phyloP scores from a whole-genome alignment of 352 stramenopile species.

The Pythium aristosporum region DNA sequence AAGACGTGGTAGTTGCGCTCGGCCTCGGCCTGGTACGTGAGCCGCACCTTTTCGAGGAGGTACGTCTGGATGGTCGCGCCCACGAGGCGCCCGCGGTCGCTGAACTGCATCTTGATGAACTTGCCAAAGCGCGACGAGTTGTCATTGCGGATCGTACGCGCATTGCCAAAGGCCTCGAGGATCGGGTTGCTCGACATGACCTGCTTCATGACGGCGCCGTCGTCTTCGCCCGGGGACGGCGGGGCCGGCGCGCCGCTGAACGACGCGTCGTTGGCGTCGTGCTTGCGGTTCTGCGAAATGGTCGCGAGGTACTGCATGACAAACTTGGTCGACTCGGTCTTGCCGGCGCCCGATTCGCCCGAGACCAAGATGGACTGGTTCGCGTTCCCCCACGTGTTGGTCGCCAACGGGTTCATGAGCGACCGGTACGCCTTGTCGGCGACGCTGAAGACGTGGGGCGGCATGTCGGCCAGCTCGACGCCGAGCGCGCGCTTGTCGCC shows the following conservation, averaged over 20 bases:
- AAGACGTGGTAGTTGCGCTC: slow-evolving; percentile 98
- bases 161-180: slow-evolving; percentile 99
- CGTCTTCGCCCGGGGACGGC: slow-evolving; percentile 31
- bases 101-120: slow-evolving; percentile 98
- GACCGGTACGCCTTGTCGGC: slow-evolving; percentile 88
- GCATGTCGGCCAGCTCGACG: slow-evolving; percentile 69
- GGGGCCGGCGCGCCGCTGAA: slow-evolving; percentile 75
- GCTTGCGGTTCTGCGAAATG: slow-evolving; percentile 66
- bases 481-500: slow-evolving; percentile 71
- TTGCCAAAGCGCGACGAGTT: slow-evolving; percentile 97
- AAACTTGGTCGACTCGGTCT: slow-evolving; percentile 91
- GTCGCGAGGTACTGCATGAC: slow-evolving; percentile 83
- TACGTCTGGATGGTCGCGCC: slow-evolving; percentile 95
- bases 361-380: slow-evolving; percentile 86
- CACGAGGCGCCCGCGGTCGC: slow-evolving; percentile 61
- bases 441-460: slow-evolving; percentile 91
- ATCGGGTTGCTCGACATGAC: slow-evolving; percentile 91
- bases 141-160: slow-evolving; percentile 96
- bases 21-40: slow-evolving; percentile 90
- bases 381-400: slow-evolving; percentile 31
- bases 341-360: slow-evolving; percentile 83
- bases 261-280: slow-evolving; percentile 29
- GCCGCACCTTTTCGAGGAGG: slow-evolving; percentile 94
- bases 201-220: slow-evolving; percentile 69
- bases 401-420: slow-evolving; percentile 60